phyloP scores from a whole-genome alignment of 495 filamentous ascomycete genomes.

The Friedmanniomyces simplex region DNA sequence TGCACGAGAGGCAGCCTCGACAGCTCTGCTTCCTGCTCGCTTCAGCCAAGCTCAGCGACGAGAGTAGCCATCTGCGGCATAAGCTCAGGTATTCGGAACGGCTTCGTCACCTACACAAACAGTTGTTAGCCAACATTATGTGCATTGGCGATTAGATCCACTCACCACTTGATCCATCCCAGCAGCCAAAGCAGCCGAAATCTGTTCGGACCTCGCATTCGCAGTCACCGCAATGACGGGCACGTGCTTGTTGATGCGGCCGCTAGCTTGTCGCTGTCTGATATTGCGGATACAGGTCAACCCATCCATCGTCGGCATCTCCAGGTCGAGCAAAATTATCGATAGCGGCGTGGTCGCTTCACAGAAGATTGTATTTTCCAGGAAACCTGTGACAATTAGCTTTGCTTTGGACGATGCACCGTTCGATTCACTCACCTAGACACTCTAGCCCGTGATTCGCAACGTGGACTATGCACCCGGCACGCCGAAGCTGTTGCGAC shows the following conservation, averaged over 20 bases:
- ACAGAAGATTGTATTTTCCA: slow-evolving; percentile 29
- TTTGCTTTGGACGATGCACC: neutral
- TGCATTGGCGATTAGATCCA: too few relatives aligned
- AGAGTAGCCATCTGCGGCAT: slow-evolving; percentile 50
- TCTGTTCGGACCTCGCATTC: slow-evolving; percentile 61
- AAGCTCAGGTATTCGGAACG: slow-evolving; percentile 61
- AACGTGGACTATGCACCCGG: slow-evolving; percentile 53
- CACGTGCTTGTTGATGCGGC: slow-evolving; percentile 43
- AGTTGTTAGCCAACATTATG: too few relatives aligned
- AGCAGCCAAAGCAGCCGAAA: slow-evolving; percentile 49
- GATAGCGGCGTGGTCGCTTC: slow-evolving; percentile 32
- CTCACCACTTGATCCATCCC: slow-evolving; percentile 71
- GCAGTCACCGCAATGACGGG: slow-evolving; percentile 70
- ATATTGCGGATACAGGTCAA: slow-evolving; percentile 56
- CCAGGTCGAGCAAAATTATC: slow-evolving; percentile 68
- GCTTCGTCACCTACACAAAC: slow-evolving; percentile 44
- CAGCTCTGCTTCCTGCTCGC: neutral
- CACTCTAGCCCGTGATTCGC: slow-evolving; percentile 68
- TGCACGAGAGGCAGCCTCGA: neutral
- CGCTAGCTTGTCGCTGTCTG: slow-evolving; percentile 45
- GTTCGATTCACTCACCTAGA: slow-evolving; percentile 35
- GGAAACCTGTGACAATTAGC: slow-evolving; percentile 7
- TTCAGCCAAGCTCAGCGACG: slow-evolving; percentile 10
- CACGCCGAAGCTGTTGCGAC: slow-evolving; percentile 49
- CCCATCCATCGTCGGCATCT: slow-evolving; percentile 82